A percentile compares a stretch with the other conserved stretches of the same genome.
Evolutionary conservation across 306 rosid species (phyloP).

Genomic region (Oxytropis ochrocephala): DNA sequence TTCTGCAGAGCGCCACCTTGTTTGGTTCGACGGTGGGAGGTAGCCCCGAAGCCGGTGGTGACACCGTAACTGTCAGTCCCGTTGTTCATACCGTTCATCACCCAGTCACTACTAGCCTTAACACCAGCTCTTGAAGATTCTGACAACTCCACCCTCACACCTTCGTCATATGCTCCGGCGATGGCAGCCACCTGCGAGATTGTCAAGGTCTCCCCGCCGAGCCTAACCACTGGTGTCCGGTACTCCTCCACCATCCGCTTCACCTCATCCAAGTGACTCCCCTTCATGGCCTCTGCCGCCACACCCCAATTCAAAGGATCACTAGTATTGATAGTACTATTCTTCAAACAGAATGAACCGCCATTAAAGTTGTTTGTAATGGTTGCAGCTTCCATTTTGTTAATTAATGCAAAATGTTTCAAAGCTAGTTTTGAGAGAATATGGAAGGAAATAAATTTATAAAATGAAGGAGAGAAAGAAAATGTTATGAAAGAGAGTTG

Average conservation of each 20-base stretch:
- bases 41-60: slow-evolving; percentile 92
- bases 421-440: not conserved
- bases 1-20: slow-evolving; percentile 82
- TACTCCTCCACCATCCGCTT: slow-evolving; percentile 85
- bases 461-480: not conserved
- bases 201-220: slow-evolving; percentile 69
- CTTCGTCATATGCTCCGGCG: slow-evolving; percentile 22
- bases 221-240: slow-evolving; percentile 46
- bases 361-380: slow-evolving; percentile 15
- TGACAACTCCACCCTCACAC: slow-evolving; percentile 53
- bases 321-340: not conserved
- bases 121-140: slow-evolving; percentile 70
- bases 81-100: slow-evolving; percentile 63
- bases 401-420: not conserved
- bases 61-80: slow-evolving; percentile 89
- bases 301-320: slow-evolving; percentile 72
- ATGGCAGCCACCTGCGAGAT: slow-evolving; percentile 85
- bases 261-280: slow-evolving; percentile 80
- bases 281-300: slow-evolving; percentile 61
- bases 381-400: slow-evolving; percentile 34
- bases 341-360: slow-evolving; percentile 30
- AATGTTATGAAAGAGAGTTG: not conserved
- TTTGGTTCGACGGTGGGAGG: slow-evolving; percentile 81
- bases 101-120: slow-evolving; percentile 94
- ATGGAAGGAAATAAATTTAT: not conserved